Evolutionary conservation across 164 flowering plant species (phyloP).

Genomic region (Chimonanthus praecox): DNA sequence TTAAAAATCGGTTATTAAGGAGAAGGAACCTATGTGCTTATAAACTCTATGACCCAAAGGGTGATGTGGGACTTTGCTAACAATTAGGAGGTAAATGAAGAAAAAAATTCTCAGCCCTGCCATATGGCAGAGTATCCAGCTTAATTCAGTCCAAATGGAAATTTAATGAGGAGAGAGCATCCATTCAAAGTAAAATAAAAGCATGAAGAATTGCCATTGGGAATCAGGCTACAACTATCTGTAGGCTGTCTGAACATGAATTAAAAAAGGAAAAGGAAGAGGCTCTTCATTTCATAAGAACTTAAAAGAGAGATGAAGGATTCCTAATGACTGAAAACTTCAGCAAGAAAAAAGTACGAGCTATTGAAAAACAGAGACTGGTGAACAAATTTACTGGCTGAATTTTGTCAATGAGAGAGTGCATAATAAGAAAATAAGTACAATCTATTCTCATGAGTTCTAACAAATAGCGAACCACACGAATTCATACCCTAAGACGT

Average conservation of each 20-base stretch:
- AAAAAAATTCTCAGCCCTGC: too few species aligned
- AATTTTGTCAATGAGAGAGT: background rate
- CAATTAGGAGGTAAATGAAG: too few species aligned
- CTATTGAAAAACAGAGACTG: background rate
- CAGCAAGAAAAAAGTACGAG: background rate
- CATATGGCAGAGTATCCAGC: too few species aligned
- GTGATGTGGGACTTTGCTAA: too few species aligned
- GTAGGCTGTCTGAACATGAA: background rate
- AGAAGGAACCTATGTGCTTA: too few species aligned
- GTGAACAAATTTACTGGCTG: background rate
- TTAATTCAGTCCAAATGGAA: too few species aligned
- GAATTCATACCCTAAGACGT: constrained; percentile 58
- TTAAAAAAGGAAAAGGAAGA: too few species aligned
- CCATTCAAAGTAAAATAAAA: background rate
- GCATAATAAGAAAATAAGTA: background rate
- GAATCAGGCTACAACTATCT: background rate
- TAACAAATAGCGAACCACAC: background rate
- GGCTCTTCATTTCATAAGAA: too few species aligned
- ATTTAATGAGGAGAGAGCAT: background rate
- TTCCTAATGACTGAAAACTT: background rate
- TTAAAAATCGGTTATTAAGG: too few species aligned
- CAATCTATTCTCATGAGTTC: background rate
- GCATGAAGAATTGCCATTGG: background rate
- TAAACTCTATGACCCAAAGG: too few species aligned
- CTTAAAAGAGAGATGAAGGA: background rate